Conservation (phyloP, 23 red algal genomes). For the Gracilariopsis chorda region DNA sequence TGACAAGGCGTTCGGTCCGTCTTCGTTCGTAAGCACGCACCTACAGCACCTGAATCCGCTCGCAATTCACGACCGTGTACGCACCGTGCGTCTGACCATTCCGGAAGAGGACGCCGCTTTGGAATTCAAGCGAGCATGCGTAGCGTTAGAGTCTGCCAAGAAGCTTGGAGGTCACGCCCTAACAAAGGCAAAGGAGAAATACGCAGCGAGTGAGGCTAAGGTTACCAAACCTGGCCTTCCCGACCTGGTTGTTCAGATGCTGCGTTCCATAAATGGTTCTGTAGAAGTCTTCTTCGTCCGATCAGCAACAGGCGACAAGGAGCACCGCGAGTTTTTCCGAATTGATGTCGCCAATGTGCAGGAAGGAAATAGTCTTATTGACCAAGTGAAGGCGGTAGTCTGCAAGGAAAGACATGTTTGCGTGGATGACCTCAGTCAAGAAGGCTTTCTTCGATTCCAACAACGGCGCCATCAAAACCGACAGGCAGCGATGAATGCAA, state of each 20-base stretch:
- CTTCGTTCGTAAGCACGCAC: neutral
- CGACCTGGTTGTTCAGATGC: neutral
- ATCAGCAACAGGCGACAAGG: conserved; percentile 13
- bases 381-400: conserved; percentile 28
- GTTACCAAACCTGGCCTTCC: neutral
- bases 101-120: neutral
- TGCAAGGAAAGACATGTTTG: conserved; percentile 34
- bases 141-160: neutral
- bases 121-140: neutral
- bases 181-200: neutral
- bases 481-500: conserved; percentile 25
- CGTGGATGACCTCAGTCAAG: conserved; percentile 8
- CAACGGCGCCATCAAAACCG: conserved; percentile 25
- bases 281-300: conserved; percentile 12
- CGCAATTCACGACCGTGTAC: neutral
- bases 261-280: neutral
- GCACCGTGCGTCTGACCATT: neutral
- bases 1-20: neutral
- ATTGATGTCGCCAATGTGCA: neutral
- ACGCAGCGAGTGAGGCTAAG: neutral
- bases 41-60: neutral
- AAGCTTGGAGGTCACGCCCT: neutral
- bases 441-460: neutral
- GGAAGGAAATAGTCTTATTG: conserved; percentile 39
- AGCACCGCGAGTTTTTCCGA: conserved; percentile 41